Conservation (phyloP, 495 filamentous ascomycete species). For the Xylaria cubensis region DNA sequence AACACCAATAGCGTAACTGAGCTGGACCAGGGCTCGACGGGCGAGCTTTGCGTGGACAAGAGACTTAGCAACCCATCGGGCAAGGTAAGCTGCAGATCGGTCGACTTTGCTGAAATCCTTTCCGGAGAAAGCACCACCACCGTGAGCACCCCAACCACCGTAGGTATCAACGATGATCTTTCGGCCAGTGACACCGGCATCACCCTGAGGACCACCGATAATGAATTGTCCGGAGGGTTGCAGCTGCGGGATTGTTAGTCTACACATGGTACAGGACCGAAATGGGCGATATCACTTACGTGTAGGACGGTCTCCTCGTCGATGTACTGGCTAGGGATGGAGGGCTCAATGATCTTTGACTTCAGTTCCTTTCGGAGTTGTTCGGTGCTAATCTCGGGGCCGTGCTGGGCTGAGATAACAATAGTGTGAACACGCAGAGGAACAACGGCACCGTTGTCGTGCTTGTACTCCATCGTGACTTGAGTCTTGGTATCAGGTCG, state of each 20-base stretch:
- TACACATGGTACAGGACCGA: neutral
- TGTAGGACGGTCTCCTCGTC: slow-evolving; percentile 94
- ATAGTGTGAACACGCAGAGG: slow-evolving; percentile 94
- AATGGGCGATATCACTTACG: slow-evolving; percentile 55
- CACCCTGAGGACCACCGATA: slow-evolving; percentile 98
- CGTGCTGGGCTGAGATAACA: slow-evolving; percentile 95
- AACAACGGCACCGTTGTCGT: slow-evolving; percentile 92
- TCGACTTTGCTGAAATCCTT: slow-evolving; percentile 99
- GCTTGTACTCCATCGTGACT: slow-evolving; percentile 97
- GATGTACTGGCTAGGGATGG: slow-evolving; percentile 89
- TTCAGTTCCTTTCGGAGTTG: slow-evolving; percentile 91
- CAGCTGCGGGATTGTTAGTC: slow-evolving; percentile 59
- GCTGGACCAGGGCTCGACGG: slow-evolving; percentile 91
- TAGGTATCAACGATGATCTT: slow-evolving; percentile 99
- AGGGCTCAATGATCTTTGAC: slow-evolving; percentile 95
- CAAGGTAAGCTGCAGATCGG: slow-evolving; percentile 95
- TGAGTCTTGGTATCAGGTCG: slow-evolving; percentile 99
- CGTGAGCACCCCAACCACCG: slow-evolving; percentile 99
- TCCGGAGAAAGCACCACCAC: slow-evolving; percentile 99
- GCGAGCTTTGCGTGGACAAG: slow-evolving; percentile 86
- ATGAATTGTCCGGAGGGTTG: slow-evolving; percentile 99
- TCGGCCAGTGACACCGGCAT: slow-evolving; percentile 96
- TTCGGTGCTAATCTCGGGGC: slow-evolving; percentile 87
- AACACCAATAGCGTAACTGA: slow-evolving; percentile 99
- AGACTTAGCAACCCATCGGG: slow-evolving; percentile 98